These are phyloP conservation scores for Drechslerella coelobrocha DNA, from an alignment of 2,329 filamentous ascomycete genomes.

Conservation along the genomic window DNA sequence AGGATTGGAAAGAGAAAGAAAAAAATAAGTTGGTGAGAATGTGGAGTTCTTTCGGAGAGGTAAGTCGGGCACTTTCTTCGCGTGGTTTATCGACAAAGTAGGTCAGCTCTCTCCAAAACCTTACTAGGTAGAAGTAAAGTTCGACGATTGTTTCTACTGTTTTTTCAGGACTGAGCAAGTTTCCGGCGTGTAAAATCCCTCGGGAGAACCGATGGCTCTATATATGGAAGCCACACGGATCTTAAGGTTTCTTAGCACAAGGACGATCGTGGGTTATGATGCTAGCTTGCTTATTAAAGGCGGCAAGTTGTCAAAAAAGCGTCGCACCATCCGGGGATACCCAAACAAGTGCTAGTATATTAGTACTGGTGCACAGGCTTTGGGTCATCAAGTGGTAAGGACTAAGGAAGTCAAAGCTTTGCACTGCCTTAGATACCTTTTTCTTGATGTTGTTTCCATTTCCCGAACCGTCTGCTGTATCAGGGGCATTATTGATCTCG, in stretches of 20 bases:
- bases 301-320: too few relatives aligned
- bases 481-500: background rate
- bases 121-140: conserved; percentile 40
- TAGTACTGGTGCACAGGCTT: too few relatives aligned
- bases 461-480: background rate
- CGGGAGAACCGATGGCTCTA: conserved; percentile 29
- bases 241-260: conserved; percentile 12
- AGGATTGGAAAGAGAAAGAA: conserved; percentile 49
- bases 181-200: conserved; percentile 16
- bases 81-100: conserved; percentile 39
- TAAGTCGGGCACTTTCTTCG: conserved; percentile 47
- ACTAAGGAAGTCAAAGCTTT: too few relatives aligned
- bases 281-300: background rate
- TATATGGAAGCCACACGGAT: conserved; percentile 22
- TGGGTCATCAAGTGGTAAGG: too few relatives aligned
- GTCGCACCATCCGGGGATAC: too few relatives aligned
- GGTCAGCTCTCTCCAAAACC: conserved; percentile 34
- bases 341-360: too few relatives aligned
- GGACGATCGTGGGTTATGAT: conserved; percentile 1
- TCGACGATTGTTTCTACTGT: conserved; percentile 39
- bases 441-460: background rate
- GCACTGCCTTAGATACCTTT: too few relatives aligned
- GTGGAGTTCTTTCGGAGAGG: conserved; percentile 42
- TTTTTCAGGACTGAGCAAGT: conserved; percentile 29
- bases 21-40: conserved; percentile 43